Percentiles rank a stretch among this genome's conserved stretches.
phyloP scores from a whole-genome alignment of 306 rosid genomes.

The Quercus berberidifolia region DNA sequence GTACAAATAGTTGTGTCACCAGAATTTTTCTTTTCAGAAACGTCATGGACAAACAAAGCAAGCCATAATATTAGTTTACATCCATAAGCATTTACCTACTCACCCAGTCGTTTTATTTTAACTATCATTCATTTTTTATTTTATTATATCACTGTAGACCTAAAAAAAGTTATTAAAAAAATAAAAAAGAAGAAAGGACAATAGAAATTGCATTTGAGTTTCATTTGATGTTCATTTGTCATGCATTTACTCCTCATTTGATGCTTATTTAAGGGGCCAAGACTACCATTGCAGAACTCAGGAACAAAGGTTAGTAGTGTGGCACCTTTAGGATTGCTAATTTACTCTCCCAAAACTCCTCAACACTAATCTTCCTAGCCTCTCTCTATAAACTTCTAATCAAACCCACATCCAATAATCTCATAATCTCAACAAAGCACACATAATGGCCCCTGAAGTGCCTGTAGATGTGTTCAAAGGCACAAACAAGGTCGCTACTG shows the following conservation, averaged over 20 bases:
- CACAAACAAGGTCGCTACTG: slow-evolving; percentile 11
- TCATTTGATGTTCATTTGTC: slow-evolving; percentile 38
- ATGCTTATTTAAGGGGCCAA: slow-evolving; percentile 19
- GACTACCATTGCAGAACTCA: slow-evolving; percentile 7
- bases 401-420: background rate
- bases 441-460: slow-evolving; percentile 32
- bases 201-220: slow-evolving; percentile 26
- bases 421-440: background rate
- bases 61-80: background rate
- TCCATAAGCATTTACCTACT: too few species aligned
- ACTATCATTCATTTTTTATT: background rate
- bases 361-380: background rate
- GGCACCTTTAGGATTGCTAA: slow-evolving; percentile 17
- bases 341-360: slow-evolving; percentile 20
- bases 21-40: too few species aligned
- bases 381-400: background rate
- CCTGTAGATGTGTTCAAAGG: slow-evolving; percentile 17
- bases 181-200: background rate
- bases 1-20: too few species aligned
- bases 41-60: background rate
- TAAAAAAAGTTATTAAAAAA: background rate
- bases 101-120: too few species aligned
- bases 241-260: slow-evolving; percentile 28
- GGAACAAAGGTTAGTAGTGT: slow-evolving; percentile 21
- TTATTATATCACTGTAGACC: background rate